Evolutionary conservation across 805 yeast genomes (phyloP), one percentile per base, ranked within the genome.

Genomic region (Saccharomycopsis malanga): DNA sequence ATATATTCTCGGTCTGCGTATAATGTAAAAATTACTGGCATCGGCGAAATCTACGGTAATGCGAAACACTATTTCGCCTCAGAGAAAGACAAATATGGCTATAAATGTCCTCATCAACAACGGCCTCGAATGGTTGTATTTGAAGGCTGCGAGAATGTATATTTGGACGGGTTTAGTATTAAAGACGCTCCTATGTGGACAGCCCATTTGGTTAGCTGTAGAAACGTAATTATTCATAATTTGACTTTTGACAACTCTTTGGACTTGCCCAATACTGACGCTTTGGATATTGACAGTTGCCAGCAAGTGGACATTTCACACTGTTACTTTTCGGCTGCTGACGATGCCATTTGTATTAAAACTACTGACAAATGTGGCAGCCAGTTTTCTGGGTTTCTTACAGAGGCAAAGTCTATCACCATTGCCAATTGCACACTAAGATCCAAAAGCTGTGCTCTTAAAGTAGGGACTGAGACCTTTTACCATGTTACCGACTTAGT

Each of bases 261-360:
- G 46, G 50, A 46, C 17, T 46, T 46, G 46, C 50, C 50, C 2
- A 46, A 46, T 35, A 46, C 50, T 29, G 50, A 46, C 35, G 50
- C 50, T 9, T 27, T 46, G n/a, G 50, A 46, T 24, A 34, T 46
- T 21, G 50, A 46, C 24, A 46, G 50, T 23, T 46, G 50, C 20
- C 50, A 42, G 32, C 42, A 46, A 17, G 50, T 46, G 6, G 34
- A 14, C 25, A 42, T 46, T 9, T 15, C 46, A n/a, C 27, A 46
- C 37, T 42, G 45, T 18, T 46, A 20, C 29, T 23, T 46, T 4
- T 46, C 50, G 3, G 50, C 50, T 20, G 50, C 50, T 5, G 50
- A 46, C 30, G 50, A 46, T 23, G 45, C 50, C 14, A 46, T 46
- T 25, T 46, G 50, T 22, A 46, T 46, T 22, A 46, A 46, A 21